phyloP scores from a whole-genome alignment of 192 early-diverging fungal genomes.

The Coemansia sp. region DNA sequence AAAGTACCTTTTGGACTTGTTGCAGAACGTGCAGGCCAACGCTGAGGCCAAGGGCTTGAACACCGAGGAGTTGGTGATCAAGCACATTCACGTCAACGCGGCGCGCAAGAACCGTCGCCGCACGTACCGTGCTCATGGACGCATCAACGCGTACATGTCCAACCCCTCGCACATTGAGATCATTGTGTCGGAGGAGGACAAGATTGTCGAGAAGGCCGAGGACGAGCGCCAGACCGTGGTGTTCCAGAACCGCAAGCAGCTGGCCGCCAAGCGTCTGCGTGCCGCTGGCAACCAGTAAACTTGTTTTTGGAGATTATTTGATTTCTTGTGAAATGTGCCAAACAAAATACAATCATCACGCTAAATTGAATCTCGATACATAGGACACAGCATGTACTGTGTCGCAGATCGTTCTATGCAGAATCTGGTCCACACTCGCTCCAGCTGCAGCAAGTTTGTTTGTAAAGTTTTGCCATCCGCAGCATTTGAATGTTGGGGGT shows the following conservation, averaged over 20 bases:
- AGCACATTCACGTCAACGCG: conserved; percentile 98
- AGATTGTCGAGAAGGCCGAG: conserved; percentile 74
- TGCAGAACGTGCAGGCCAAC: conserved; percentile 98
- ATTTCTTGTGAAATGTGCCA: too few relatives aligned
- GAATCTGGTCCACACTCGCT: too few relatives aligned
- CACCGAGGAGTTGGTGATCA: conserved; percentile 82
- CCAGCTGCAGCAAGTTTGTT: too few relatives aligned
- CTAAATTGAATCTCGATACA: too few relatives aligned
- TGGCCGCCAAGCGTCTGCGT: conserved; percentile 46
- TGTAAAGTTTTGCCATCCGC: too few relatives aligned
- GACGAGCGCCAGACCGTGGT: conserved; percentile 50
- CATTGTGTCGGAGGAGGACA: conserved; percentile 84
- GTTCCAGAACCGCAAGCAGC: conserved; percentile 51
- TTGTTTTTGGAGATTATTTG: not conserved
- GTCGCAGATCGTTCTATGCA: too few relatives aligned
- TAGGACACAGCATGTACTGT: too few relatives aligned
- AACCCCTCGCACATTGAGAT: conserved; percentile 97
- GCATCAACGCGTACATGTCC: conserved; percentile 92
- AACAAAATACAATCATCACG: too few relatives aligned
- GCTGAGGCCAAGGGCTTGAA: conserved; percentile 94
- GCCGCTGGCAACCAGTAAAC: conserved; percentile 42
- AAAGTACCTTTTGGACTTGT: conserved; percentile 88
- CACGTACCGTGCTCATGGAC: conserved; percentile 98
- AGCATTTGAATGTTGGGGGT: too few relatives aligned
- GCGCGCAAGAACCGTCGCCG: conserved; percentile 96